Percentiles rank a stretch among this genome's conserved stretches.
phyloP scores from a whole-genome alignment of 2,329 filamentous ascomycete species.

The Hypomyces perniciosus region DNA sequence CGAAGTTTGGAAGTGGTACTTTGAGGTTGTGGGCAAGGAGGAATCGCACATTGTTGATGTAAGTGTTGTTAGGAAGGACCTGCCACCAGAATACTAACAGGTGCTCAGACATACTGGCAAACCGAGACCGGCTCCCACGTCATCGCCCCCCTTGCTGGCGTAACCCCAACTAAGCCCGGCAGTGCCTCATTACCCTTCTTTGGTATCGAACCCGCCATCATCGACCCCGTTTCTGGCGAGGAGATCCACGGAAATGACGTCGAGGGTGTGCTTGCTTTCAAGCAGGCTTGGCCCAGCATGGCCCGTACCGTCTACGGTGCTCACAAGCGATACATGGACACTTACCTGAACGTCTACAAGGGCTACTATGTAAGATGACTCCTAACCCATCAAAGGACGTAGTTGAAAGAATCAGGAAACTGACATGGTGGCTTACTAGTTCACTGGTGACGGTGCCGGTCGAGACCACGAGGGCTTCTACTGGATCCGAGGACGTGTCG shows the following conservation, averaged over 20 bases:
- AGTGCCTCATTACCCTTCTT: constrained; percentile 97
- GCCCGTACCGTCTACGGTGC: constrained; percentile 95
- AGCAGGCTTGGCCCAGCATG: constrained; percentile 98
- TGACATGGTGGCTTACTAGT: constrained; percentile 40
- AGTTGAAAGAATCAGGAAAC: neutral
- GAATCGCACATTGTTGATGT: constrained; percentile 92
- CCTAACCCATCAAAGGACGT: neutral
- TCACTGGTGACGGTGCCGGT: constrained; percentile 88
- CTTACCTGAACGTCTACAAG: constrained; percentile 95
- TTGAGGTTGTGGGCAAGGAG: constrained; percentile 88
- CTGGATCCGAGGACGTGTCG: constrained; percentile 98
- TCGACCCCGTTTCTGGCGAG: constrained; percentile 90
- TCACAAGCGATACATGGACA: constrained; percentile 98
- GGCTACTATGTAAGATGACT: constrained; percentile 84
- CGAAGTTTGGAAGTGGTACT: constrained; percentile 99
- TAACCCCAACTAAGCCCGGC: constrained; percentile 94
- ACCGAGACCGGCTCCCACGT: constrained; percentile 97
- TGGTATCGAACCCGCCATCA: constrained; percentile 93
- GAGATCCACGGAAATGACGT: constrained; percentile 95
- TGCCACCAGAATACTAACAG: constrained; percentile 14
- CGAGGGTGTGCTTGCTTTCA: constrained; percentile 93
- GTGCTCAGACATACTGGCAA: constrained; percentile 91
- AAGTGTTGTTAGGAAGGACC: constrained; percentile 33
- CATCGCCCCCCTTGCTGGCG: constrained; percentile 85
- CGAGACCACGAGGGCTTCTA: constrained; percentile 98